Evolutionary conservation across 164 flowering plant genomes (phyloP).

Genomic region (grape (Vitis vinifera)): ASM3070453v1 NC_081806.1:1425501-1426000

Average conservation of each 20-base stretch:
- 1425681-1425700: slow-evolving; percentile 28
- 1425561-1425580: slow-evolving; percentile 47
- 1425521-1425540: slow-evolving; percentile 56
- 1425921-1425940: too few relatives aligned
- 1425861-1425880: neutral
- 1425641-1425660: neutral
- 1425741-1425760: slow-evolving; percentile 47
- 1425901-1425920: too few relatives aligned
- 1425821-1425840: neutral
- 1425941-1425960: too few relatives aligned
- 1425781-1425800: slow-evolving; percentile 52
- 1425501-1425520: slow-evolving; percentile 49
- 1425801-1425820: neutral
- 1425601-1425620: slow-evolving; percentile 69
- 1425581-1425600: slow-evolving; percentile 47
- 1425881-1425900: neutral
- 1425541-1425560: slow-evolving; percentile 34
- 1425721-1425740: slow-evolving; percentile 56
- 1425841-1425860: neutral
- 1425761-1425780: slow-evolving; percentile 47
- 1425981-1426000: too few relatives aligned
- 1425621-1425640: neutral
- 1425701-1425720: slow-evolving; percentile 41
- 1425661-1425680: slow-evolving; percentile 2
- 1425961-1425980: too few relatives aligned